Percentiles rank a stretch among this genome's conserved stretches.
Evolutionary conservation across 805 yeast genomes (phyloP).

Genomic region (Cyberlindnera meyerae): DNA sequence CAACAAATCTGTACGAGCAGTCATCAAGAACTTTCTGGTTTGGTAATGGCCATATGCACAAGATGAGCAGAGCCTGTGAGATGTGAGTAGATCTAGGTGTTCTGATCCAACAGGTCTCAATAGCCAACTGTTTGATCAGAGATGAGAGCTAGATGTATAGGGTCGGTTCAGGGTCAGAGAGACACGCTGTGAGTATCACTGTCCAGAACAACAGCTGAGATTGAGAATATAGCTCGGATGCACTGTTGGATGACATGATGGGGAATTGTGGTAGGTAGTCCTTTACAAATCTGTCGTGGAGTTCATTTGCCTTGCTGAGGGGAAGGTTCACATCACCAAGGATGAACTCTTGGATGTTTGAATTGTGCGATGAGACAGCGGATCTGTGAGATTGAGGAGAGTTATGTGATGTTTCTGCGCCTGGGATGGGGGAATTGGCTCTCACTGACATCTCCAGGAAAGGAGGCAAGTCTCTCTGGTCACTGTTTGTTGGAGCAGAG

Average conservation of each 20-base stretch:
- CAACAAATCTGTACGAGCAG: constrained; percentile 83
- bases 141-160: constrained; percentile 71
- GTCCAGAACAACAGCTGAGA: constrained; percentile 89
- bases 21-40: constrained; percentile 90
- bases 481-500: constrained; percentile 37
- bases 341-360: constrained; percentile 54
- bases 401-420: constrained; percentile 8
- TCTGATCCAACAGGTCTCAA: constrained; percentile 87
- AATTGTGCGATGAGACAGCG: constrained; percentile 18
- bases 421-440: constrained; percentile 20
- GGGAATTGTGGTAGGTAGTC: constrained; percentile 76
- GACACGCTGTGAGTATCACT: constrained; percentile 78
- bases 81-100: constrained; percentile 94
- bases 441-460: constrained; percentile 39
- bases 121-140: constrained; percentile 78
- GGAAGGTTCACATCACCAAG: constrained; percentile 73
- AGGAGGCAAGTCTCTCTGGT: constrained; percentile 35
- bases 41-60: constrained; percentile 89
- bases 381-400: constrained; percentile 24
- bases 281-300: constrained; percentile 64
- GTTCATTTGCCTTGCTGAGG: constrained; percentile 58
- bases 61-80: constrained; percentile 80
- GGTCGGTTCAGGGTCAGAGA: constrained; percentile 83
- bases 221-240: constrained; percentile 74
- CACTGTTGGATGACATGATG: constrained; percentile 63